A percentile compares a stretch with the other conserved stretches of the same genome.
phyloP scores from a whole-genome alignment of 2,329 filamentous ascomycete genomes.

The Didymellaceae sp. region DNA sequence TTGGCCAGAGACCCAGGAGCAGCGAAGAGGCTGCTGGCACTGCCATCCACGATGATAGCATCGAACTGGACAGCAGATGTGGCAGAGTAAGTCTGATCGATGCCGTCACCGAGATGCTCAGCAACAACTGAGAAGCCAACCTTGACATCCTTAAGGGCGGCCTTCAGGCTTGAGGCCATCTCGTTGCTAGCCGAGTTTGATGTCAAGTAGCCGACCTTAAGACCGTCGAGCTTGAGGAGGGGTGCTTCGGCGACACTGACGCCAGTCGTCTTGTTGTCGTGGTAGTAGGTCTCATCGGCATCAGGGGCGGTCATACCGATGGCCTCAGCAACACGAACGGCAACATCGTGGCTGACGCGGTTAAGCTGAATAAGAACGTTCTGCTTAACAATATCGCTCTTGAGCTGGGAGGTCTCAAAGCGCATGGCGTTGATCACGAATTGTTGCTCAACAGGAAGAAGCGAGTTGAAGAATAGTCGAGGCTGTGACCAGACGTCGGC shows the following conservation, averaged over 20 bases:
- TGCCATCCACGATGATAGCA: conserved; percentile 66
- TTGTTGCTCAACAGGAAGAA: conserved; percentile 70
- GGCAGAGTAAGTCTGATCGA: conserved; percentile 69
- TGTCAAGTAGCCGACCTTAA: conserved; percentile 70
- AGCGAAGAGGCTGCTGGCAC: conserved; percentile 63
- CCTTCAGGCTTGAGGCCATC: conserved; percentile 61
- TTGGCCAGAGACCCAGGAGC: conserved; percentile 31
- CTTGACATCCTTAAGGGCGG: conserved; percentile 57
- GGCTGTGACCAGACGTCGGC: conserved; percentile 76
- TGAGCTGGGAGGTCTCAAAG: conserved; percentile 70
- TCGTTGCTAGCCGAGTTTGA: conserved; percentile 52
- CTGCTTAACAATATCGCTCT: conserved; percentile 63
- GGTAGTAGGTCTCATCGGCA: conserved; percentile 70
- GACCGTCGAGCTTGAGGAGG: conserved; percentile 66
- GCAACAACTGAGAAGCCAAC: conserved; percentile 67
- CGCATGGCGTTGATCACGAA: conserved; percentile 75
- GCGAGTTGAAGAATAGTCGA: conserved; percentile 76
- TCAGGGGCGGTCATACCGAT: conserved; percentile 66
- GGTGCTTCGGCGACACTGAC: conserved; percentile 66
- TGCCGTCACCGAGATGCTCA: conserved; percentile 60
- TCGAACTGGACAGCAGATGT: conserved; percentile 70
- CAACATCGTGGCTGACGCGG: conserved; percentile 70
- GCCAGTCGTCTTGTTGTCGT: conserved; percentile 68
- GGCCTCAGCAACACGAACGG: conserved; percentile 66
- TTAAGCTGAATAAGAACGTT: conserved; percentile 75